Percentiles rank a stretch among this genome's conserved stretches.
phyloP scores from a whole-genome alignment of 495 filamentous ascomycete species.

The Hyaloscypha variabilis region DNA sequence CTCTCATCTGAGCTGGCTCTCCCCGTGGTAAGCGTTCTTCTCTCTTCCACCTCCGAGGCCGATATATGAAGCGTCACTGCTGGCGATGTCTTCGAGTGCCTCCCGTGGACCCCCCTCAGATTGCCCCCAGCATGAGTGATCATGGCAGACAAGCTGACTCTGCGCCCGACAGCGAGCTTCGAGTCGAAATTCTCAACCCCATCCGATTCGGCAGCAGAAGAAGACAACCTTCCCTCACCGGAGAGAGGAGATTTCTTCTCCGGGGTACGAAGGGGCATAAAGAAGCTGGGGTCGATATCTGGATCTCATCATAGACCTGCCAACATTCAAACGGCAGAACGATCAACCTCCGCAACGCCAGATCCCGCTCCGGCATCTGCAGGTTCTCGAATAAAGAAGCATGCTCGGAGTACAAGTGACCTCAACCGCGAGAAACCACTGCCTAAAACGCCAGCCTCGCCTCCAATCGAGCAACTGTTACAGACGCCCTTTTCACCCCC shows the following conservation, averaged over 20 bases:
- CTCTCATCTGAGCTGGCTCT: not conserved
- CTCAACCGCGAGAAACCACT: conserved; percentile 54
- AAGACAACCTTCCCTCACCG: conserved; percentile 40
- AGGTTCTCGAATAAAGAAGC: conserved; percentile 31
- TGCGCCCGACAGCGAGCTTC: conserved; percentile 26
- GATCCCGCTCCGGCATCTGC: conserved; percentile 14
- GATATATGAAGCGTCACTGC: conserved; percentile 15
- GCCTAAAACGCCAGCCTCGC: conserved; percentile 40
- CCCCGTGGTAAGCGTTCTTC: conserved; percentile 13
- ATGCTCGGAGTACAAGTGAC: conserved; percentile 52
- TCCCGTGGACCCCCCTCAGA: conserved; percentile 1
- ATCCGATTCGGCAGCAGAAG: conserved; percentile 42
- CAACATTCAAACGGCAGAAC: conserved; percentile 23
- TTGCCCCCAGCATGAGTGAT: conserved; percentile 25
- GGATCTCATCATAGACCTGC: conserved; percentile 30
- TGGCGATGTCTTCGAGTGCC: conserved; percentile 15
- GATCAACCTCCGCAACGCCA: conserved; percentile 7
- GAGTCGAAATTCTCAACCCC: conserved; percentile 28
- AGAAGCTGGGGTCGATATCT: conserved; percentile 43
- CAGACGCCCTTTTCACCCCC: conserved; percentile 19
- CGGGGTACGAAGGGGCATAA: conserved; percentile 52
- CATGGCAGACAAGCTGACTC: conserved; percentile 32
- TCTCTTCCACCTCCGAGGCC: conserved; percentile 48
- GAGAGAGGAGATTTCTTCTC: conserved; percentile 41
- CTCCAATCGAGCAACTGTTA: conserved; percentile 19